Conservation (phyloP, 768 basidiomycete species). For the Sistotremastrum niveocremeum region DNA sequence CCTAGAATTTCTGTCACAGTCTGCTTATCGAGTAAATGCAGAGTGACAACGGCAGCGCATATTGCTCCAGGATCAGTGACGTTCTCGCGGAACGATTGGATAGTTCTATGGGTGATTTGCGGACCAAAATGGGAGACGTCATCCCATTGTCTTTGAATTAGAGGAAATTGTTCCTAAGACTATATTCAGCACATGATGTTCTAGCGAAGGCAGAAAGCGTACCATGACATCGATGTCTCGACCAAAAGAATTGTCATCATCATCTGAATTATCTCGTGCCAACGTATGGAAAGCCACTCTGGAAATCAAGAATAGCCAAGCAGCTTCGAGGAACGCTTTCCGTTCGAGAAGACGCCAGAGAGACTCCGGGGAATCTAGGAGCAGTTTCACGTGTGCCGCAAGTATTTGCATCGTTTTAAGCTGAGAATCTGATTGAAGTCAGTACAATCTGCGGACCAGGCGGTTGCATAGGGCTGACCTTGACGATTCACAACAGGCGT, state of each 20-base stretch:
- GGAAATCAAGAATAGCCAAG: conserved; percentile 78
- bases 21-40: conserved; percentile 82
- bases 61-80: conserved; percentile 36
- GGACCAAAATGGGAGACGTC: conserved; percentile 72
- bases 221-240: conserved; percentile 55
- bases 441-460: not conserved
- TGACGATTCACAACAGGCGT: conserved; percentile 5
- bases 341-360: conserved; percentile 78
- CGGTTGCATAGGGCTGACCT: conserved; percentile 21
- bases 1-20: conserved; percentile 62
- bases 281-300: conserved; percentile 75
- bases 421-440: conserved; percentile 38
- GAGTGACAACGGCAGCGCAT: conserved; percentile 66
- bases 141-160: conserved; percentile 91
- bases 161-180: conserved; percentile 66
- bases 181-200: not conserved
- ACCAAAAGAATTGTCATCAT: conserved; percentile 43
- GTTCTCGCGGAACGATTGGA: conserved; percentile 56
- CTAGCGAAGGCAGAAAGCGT: conserved; percentile 11
- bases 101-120: conserved; percentile 85
- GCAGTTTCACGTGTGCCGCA: conserved; percentile 82
- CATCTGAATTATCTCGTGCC: conserved; percentile 46
- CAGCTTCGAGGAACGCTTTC: conserved; percentile 67
- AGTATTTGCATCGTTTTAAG: conserved; percentile 57
- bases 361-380: conserved; percentile 85